Base-by-base conservation (phyloP, 2,329 filamentous ascomycete species). In the Periglandula ipomoeae region DNA sequence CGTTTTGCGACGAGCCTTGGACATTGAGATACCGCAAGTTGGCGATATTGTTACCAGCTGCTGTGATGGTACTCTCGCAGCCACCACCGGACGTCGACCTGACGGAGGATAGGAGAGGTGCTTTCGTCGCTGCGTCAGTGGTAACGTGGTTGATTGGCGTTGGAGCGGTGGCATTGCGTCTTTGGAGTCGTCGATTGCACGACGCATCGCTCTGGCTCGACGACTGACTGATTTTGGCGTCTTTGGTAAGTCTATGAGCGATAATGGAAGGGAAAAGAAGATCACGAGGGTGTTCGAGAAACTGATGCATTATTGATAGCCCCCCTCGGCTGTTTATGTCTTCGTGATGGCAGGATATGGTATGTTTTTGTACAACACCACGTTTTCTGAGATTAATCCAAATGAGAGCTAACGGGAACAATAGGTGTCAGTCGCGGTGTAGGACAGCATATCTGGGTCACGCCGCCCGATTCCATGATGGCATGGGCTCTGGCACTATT, bases 401-500 rank as follows among this genome's bases (percentile, higher is more conserved):
- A n/a, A n/a, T n/a, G n/a, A 19, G 35, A 38, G n/a, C 44, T 38
- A 27, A 38, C 32, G 6, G 11, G 15, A 15, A 10, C n/a, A 22
- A 10, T n/a, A 61, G 59, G 52, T 30, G 48, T 54, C 5, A 54
- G 52, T 4, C 53, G 49, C 20, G 59, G 59, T 0, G 39, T 57
- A 3, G 57, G 57, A 20, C 52, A 46, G 37, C 59, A 59, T 13
- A 37, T 61, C 5, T 60, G 59, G 59, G 54, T 38, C 10, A 53
- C 39, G 20, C 54, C 52, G n/a, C 48, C 50, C 4, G 50, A 57
- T 24, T 52, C 55, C 4, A 43, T 40, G 20, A 53, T 51, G 13
- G 57, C 53, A 0, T 59, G 51, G 53, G 53, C 58, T 0, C n/a
- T 56, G 2, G 53, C 47, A 3, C 48, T 59, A 13, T 60, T 61